Evolutionary conservation across 78 protist genomes (phyloP), one percentile per base, ranked within the genome.

Genomic region (Bodo saltans): DNA sequence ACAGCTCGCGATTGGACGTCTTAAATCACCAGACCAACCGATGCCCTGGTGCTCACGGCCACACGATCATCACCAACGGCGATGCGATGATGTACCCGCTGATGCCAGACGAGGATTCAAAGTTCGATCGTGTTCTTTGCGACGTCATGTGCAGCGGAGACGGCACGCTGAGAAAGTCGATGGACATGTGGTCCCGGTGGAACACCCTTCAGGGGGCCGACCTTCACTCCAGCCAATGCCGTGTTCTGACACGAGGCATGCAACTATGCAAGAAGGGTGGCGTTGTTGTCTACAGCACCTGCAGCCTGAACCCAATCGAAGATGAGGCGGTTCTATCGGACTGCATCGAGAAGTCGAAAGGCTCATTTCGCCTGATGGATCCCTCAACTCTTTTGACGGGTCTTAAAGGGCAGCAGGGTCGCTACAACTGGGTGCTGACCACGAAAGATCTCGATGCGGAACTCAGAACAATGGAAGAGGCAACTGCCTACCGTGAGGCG

Each of bases 71-170:
- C 47, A 89, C 97, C 80, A 85, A 90, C 83, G 92, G 89, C 87
- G 93, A 91, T 34, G 98, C 97, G 28, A 83, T 86, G 72, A 0
- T 0, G 70, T 84, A 85, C 70, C 92, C 95, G 47, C 0, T 52
- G 40, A 1, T 69, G 71, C 33, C 42, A 3, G 29, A 23, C 34
- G 73, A 2, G 3, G 81, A 80, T 39, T 38, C 90, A 35, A 70
- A 84, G 37, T 95, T 87, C 75, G 98, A 95, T 30, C 83, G 96
- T 28, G 80, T 98, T 25, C 85, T 98, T 21, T 67, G 90, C 68
- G 99, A 98, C 75, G 99, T 95, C 35, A 97, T 98, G 29, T 97
- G 99, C 88, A 29, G 81, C 35, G 92, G 90, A 35, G 99, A 97
- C 83, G 99, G 99, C 32, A 96, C 99, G 28, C 52, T 93, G 29